Conservation (phyloP, 148 eudicot species). For the Fagopyrum homotropicum region DNA sequence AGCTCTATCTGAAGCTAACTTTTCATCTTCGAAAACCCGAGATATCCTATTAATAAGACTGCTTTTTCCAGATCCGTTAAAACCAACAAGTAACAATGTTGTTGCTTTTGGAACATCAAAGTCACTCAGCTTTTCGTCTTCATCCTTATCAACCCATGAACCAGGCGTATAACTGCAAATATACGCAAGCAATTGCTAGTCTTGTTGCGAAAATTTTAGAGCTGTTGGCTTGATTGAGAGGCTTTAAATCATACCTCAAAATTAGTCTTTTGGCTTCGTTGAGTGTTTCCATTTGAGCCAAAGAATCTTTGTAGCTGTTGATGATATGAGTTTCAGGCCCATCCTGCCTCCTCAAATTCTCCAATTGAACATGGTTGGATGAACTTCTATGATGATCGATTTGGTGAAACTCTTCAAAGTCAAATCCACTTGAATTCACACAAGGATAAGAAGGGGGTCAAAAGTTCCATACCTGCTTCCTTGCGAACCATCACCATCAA, state of each 20-base stretch:
- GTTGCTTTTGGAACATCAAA: conserved; percentile 53
- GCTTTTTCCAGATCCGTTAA: conserved; percentile 84
- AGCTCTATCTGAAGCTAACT: conserved; percentile 68
- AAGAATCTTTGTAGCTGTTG: conserved; percentile 32
- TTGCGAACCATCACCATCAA: conserved; percentile 21
- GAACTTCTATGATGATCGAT: conserved; percentile 13
- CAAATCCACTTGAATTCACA: conserved; percentile 23
- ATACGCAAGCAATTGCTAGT: not conserved
- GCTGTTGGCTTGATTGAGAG: not conserved
- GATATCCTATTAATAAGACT: conserved; percentile 75
- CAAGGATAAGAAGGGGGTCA: conserved; percentile 1
- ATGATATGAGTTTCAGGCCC: conserved; percentile 19
- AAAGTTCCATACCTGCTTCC: conserved; percentile 19
- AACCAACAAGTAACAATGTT: conserved; percentile 64
- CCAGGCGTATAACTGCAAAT: conserved; percentile 70
- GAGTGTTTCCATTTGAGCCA: conserved; percentile 26
- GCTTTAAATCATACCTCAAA: conserved; percentile 36
- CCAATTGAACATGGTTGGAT: conserved; percentile 22
- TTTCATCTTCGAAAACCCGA: conserved; percentile 62
- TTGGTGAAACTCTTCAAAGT: conserved; percentile 21
- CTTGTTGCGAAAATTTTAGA: not conserved
- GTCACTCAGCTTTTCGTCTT: conserved; percentile 32
- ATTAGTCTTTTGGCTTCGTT: conserved; percentile 48
- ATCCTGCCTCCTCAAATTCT: conserved; percentile 35
- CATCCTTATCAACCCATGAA: conserved; percentile 52